Evolutionary conservation across 208 protist species (phyloP).

Genomic region (Herpetomonas tarakana): DNA sequence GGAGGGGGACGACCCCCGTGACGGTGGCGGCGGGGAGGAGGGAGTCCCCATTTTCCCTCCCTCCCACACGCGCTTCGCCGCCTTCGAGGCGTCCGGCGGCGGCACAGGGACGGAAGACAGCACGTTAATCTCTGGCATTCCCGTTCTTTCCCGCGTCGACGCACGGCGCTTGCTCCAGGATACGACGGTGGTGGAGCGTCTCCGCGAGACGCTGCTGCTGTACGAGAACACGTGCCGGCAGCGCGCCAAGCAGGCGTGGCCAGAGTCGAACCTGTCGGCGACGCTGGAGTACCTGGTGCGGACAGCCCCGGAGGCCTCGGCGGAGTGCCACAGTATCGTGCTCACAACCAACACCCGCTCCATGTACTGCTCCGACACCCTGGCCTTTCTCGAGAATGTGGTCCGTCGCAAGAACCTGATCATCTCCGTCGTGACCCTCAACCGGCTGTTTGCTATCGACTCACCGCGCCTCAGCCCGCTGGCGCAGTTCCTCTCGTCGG

Average conservation of each 20-base stretch:
- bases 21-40: conserved; percentile 4
- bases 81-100: conserved; percentile 16
- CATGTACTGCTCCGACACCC: conserved; percentile 33
- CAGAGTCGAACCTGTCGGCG: conserved; percentile 40
- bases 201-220: conserved; percentile 36
- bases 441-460: conserved; percentile 51
- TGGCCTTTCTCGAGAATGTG: conserved; percentile 62
- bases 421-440: conserved; percentile 68
- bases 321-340: conserved; percentile 69
- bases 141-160: conserved; percentile 56
- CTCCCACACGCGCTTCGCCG: conserved; percentile 39
- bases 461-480: conserved; percentile 59
- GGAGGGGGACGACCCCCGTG: neutral
- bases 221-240: conserved; percentile 72
- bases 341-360: conserved; percentile 57
- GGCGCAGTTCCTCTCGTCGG: conserved; percentile 60
- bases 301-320: conserved; percentile 48
- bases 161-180: conserved; percentile 45
- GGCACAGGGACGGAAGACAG: conserved; percentile 4
- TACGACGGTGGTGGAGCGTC: conserved; percentile 35
- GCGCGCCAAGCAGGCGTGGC: conserved; percentile 40
- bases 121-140: conserved; percentile 21
- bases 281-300: conserved; percentile 72
- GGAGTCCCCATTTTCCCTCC: conserved; percentile 26
- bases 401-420: conserved; percentile 87